Conservation (phyloP, 2,329 filamentous ascomycete species). For the Claviceps capensis region DNA sequence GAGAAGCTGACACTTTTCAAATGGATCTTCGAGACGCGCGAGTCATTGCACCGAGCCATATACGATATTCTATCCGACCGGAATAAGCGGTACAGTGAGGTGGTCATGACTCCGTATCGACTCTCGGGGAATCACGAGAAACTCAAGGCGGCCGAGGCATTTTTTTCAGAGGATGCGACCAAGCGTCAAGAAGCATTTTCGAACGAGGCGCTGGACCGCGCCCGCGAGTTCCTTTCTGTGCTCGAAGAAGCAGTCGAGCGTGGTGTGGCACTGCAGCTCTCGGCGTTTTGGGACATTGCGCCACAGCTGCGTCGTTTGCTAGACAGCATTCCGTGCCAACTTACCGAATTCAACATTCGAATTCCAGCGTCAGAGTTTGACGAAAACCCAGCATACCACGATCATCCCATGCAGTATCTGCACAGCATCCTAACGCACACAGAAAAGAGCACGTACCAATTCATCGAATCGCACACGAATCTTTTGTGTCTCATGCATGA, state of each 20-base stretch:
- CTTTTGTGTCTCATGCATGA: conserved; percentile 82
- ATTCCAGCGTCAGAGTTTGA: conserved; percentile 69
- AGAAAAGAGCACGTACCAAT: conserved; percentile 89
- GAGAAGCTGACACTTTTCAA: conserved; percentile 92
- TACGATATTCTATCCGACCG: conserved; percentile 76
- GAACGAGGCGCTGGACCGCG: conserved; percentile 56
- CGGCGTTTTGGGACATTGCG: conserved; percentile 95
- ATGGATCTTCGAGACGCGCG: conserved; percentile 93
- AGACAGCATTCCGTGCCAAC: conserved; percentile 57
- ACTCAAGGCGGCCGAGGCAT: conserved; percentile 60
- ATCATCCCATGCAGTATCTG: conserved; percentile 80
- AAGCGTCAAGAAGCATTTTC: conserved; percentile 60
- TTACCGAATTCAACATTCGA: conserved; percentile 52
- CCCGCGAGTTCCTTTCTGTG: conserved; percentile 62
- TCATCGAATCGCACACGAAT: conserved; percentile 90
- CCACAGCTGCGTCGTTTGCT: conserved; percentile 66
- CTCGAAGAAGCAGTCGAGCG: conserved; percentile 75
- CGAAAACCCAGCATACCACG: conserved; percentile 72
- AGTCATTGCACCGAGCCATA: conserved; percentile 69
- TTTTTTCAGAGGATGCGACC: conserved; percentile 67
- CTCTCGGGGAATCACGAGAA: conserved; percentile 67
- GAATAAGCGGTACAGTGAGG: conserved; percentile 72
- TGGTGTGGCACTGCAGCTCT: conserved; percentile 82
- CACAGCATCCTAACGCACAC: conserved; percentile 75
- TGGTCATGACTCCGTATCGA: conserved; percentile 70